Conservation (phyloP, 2,329 filamentous ascomycete genomes). For the Juglanconis juglandina region DNA sequence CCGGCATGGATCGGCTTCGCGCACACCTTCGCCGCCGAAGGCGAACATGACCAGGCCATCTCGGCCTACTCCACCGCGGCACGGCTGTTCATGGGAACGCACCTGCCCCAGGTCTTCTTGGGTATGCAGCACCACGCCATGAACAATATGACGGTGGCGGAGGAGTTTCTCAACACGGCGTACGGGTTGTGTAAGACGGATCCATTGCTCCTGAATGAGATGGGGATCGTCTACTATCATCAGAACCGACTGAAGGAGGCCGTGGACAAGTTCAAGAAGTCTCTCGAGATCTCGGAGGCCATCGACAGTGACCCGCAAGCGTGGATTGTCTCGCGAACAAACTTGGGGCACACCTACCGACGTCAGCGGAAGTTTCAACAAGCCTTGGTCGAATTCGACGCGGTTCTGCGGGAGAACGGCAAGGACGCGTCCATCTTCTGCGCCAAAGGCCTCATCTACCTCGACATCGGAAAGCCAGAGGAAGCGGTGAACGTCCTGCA, state of each 20-base stretch:
- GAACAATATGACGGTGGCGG: constrained; percentile 89
- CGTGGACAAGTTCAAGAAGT: constrained; percentile 71
- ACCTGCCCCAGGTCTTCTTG: constrained; percentile 90
- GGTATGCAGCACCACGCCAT: constrained; percentile 98
- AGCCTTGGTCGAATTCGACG: constrained; percentile 78
- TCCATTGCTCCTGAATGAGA: constrained; percentile 88
- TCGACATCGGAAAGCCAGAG: constrained; percentile 71
- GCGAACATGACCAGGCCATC: constrained; percentile 96
- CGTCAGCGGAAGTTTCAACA: constrained; percentile 66
- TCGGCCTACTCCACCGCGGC: constrained; percentile 96
- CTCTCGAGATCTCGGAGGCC: constrained; percentile 72
- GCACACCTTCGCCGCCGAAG: constrained; percentile 95
- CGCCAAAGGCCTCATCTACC: constrained; percentile 77
- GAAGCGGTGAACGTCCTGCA: constrained; percentile 81
- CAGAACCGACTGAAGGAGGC: constrained; percentile 76
- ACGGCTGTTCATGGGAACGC: constrained; percentile 91
- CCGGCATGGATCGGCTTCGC: constrained; percentile 99
- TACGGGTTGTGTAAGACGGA: constrained; percentile 80
- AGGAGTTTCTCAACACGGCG: constrained; percentile 90
- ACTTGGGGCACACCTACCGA: constrained; percentile 84
- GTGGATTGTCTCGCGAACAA: constrained; percentile 80
- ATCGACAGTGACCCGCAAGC: constrained; percentile 79
- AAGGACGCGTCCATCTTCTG: constrained; percentile 77
- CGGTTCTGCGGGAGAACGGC: constrained; percentile 77
- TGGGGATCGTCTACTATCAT: constrained; percentile 94